Percentiles rank a stretch among this genome's conserved stretches.
Evolutionary conservation across 306 rosid species (phyloP).

Genomic region (Vigna unguiculata): DNA sequence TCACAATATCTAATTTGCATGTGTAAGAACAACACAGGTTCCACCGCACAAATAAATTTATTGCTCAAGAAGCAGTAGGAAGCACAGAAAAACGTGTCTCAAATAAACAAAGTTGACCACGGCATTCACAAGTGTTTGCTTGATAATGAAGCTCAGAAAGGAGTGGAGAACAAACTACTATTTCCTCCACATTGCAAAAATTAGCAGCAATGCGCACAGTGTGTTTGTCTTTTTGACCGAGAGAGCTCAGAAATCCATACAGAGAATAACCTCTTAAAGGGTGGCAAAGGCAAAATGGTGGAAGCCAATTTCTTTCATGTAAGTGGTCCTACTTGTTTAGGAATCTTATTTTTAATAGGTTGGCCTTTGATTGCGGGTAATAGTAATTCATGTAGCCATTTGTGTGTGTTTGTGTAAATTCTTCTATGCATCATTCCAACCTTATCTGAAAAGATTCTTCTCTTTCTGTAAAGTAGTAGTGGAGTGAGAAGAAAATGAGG

Average conservation of each 20-base stretch:
- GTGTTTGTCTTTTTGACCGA: conserved; percentile 18
- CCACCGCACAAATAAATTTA: not conserved
- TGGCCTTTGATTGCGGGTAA: conserved; percentile 17
- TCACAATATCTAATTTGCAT: not conserved
- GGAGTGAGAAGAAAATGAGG: not conserved
- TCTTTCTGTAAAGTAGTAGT: conserved; percentile 31
- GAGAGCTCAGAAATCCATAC: not conserved
- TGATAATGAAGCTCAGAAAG: conserved; percentile 9
- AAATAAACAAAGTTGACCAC: not conserved
- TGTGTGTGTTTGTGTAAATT: not conserved
- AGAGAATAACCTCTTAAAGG: not conserved
- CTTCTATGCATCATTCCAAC: conserved; percentile 17
- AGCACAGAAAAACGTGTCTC: conserved; percentile 7
- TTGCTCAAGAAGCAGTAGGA: not conserved
- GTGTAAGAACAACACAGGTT: not conserved
- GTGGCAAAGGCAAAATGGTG: conserved; percentile 38
- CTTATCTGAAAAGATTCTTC: conserved; percentile 28
- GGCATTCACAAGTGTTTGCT: not conserved
- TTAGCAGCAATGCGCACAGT: not conserved
- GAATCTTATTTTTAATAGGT: conserved; percentile 23
- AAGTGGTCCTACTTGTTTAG: conserved; percentile 34
- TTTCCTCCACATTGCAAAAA: conserved; percentile 5
- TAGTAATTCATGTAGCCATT: conserved; percentile 9
- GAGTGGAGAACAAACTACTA: not conserved
- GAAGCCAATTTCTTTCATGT: conserved; percentile 18